Percentiles rank a stretch among this genome's conserved stretches.
Evolutionary conservation across 202 grass and related monocot species (phyloP).

Genomic region (Dendrocalamus latiflorus): DNA sequence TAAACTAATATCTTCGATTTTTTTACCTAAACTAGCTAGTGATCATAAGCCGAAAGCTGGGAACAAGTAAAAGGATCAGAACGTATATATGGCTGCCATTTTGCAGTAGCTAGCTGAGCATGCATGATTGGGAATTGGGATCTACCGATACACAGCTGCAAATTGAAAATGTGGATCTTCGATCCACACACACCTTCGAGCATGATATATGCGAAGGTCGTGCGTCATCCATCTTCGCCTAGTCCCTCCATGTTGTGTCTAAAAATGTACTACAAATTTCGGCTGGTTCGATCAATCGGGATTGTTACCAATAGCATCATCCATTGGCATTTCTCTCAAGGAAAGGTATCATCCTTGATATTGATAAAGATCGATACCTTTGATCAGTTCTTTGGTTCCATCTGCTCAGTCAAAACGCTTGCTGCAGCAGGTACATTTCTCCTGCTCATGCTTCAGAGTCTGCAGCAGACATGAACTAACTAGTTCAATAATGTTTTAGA

Average conservation of each 20-base stretch:
- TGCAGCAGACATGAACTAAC: not conserved
- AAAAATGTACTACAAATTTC: conserved; percentile 2
- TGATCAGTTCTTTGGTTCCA: not conserved
- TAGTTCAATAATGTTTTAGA: not conserved
- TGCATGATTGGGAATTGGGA: not conserved
- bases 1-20: not conserved
- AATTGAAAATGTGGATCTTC: not conserved
- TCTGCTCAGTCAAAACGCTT: conserved; percentile 33
- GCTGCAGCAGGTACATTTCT: too few species aligned
- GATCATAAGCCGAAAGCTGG: not conserved
- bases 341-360: not conserved
- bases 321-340: not conserved
- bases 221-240: not conserved
- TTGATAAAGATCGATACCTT: not conserved
- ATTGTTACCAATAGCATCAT: conserved; percentile 2
- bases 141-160: not conserved
- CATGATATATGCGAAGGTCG: not conserved
- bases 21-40: not conserved
- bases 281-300: not conserved
- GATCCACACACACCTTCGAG: not conserved
- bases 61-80: not conserved
- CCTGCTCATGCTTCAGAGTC: conserved; percentile 64
- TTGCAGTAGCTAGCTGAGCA: not conserved
- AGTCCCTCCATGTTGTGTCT: not conserved
- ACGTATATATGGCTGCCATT: not conserved